Evolutionary conservation across 352 stramenopile species (phyloP).

Genomic region (Halophytophthora polymorphica): DNA sequence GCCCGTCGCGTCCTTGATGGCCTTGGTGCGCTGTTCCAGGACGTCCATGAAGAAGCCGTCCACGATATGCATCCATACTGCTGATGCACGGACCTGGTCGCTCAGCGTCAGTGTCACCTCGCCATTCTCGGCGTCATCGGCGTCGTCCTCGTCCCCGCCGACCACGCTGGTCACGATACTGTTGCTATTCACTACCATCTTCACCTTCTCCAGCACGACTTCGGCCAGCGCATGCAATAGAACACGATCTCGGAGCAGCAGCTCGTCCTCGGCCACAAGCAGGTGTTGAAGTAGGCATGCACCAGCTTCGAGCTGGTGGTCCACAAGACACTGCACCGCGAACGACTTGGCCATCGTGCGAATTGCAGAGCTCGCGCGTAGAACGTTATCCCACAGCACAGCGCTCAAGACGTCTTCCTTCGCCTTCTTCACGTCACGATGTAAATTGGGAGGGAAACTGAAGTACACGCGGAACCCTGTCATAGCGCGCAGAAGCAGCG

Average conservation of each 20-base stretch:
- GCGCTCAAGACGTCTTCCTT: slow-evolving; percentile 47
- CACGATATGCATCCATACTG: slow-evolving; percentile 58
- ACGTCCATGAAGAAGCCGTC: slow-evolving; percentile 59
- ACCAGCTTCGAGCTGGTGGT: slow-evolving; percentile 53
- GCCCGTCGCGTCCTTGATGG: slow-evolving; percentile 23
- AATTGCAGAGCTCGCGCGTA: slow-evolving; percentile 70
- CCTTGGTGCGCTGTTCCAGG: slow-evolving; percentile 31
- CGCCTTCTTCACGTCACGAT: slow-evolving; percentile 37
- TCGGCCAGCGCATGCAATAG: slow-evolving; percentile 73
- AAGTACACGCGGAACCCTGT: slow-evolving; percentile 42
- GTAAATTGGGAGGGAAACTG: slow-evolving; percentile 30
- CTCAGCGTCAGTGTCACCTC: slow-evolving; percentile 28
- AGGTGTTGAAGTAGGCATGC: slow-evolving; percentile 56
- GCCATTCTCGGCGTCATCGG: slow-evolving; percentile 32
- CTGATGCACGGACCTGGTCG: slow-evolving; percentile 41
- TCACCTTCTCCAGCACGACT: slow-evolving; percentile 54
- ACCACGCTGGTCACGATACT: slow-evolving; percentile 7
- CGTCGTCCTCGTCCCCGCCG: slow-evolving; percentile 7
- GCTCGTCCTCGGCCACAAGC: slow-evolving; percentile 55
- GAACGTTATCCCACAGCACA: slow-evolving; percentile 67
- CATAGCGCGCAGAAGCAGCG: slow-evolving; percentile 67
- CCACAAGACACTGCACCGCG: slow-evolving; percentile 59
- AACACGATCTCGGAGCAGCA: slow-evolving; percentile 65
- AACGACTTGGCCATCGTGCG: slow-evolving; percentile 66
- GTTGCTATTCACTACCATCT: slow-evolving; percentile 26